Evolutionary conservation across 257 asterid genomes (phyloP), one percentile per base, ranked within the genome.

Genomic region (Solanum chiquidenum): DNA sequence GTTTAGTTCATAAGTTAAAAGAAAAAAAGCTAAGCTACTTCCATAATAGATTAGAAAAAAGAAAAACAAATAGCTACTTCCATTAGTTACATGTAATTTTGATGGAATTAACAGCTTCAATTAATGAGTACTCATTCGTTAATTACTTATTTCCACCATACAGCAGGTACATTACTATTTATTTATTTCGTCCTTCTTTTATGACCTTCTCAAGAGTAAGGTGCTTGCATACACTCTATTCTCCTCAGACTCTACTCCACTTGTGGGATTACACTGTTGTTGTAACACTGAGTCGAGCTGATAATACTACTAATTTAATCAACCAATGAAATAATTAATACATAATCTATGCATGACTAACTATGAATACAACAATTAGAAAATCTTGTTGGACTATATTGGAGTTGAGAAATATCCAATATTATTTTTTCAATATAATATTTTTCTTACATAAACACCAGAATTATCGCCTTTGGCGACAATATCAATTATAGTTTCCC

Each of bases 381-480:
- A 79, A 27, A 79, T 79, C 5, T 40, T 9, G 68, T 14, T 18
- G 68, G 69, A 80, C 16, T 77, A 14, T 79, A 5, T 44, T 29
- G 85, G 11, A 4, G 16, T 29, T 14, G 40, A 49, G 31, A 82
- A 82, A 46, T 49, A 49, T 82, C 27, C 69, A 29, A 49, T 46
- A 16, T 29, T 79, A 35, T 44, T 42, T 79, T 79, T 44, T 13
- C 37, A 42, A 25, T 77, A 25, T 7, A 0, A 44, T 79, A 25
- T 25, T n/a, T 77, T n/a, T 79, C 64, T 46, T 16, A 20, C 68
- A 8, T 16, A 2, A 49, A 82, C 85, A 49, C 42, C 20, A 49
- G 85, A 82, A 49, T 82, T 49, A 82, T 49, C 85, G 40, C 85
- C 85, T 82, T 82, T 20, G 44, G 18, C 42, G 66, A 31, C 20